A percentile compares a stretch with the other conserved stretches of the same genome.
These are phyloP conservation scores for Pilobolus umbonatus DNA, from an alignment of 192 early-diverging fungal genomes.

Conservation along the genomic window DNA sequence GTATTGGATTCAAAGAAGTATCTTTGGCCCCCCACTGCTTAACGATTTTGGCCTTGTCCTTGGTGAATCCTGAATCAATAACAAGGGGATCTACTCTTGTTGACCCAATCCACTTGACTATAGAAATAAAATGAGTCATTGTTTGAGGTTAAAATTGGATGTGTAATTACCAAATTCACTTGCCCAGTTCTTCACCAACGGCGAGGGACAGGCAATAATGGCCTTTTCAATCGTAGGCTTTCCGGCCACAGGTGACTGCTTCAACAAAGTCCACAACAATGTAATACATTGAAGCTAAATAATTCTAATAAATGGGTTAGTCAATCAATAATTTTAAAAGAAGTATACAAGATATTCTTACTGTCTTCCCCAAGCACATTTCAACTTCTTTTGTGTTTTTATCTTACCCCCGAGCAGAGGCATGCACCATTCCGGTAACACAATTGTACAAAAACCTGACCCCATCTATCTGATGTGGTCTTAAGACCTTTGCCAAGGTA, in stretches of 20 bases:
- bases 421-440: constrained; percentile 71
- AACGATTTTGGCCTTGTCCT: constrained; percentile 78
- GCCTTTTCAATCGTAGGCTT: constrained; percentile 95
- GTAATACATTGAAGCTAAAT: constrained; percentile 88
- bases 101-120: constrained; percentile 89
- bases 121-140: neutral
- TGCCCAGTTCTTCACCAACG: constrained; percentile 96
- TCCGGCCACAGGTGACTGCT: constrained; percentile 81
- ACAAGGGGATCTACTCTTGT: constrained; percentile 77
- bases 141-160: too few species aligned
- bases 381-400: constrained; percentile 39
- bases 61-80: constrained; percentile 85
- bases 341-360: constrained; percentile 31
- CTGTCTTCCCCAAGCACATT: constrained; percentile 87
- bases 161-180: constrained; percentile 73
- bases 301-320: too few species aligned
- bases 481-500: constrained; percentile 70
- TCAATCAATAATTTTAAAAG: too few species aligned
- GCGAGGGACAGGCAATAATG: constrained; percentile 95
- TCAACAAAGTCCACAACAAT: constrained; percentile 92
- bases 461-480: constrained; percentile 97
- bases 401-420: constrained; percentile 66
- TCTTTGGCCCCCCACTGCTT: constrained; percentile 84
- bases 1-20: constrained; percentile 74
- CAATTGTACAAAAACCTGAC: constrained; percentile 95